phyloP scores from a whole-genome alignment of 352 stramenopile genomes.

The Paralagenidium karlingii region DNA sequence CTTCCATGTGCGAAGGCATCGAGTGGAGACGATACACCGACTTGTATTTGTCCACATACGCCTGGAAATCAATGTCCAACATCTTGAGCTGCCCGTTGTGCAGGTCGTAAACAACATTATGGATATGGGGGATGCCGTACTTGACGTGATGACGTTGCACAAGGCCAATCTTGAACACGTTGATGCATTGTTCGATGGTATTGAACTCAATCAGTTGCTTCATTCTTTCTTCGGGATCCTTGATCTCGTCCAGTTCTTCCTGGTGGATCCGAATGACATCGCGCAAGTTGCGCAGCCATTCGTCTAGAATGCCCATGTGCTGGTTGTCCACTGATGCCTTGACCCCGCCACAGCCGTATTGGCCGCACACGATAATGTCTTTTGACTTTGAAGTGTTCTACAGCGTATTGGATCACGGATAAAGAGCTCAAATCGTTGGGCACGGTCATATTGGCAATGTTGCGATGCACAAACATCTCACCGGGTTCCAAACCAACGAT shows the following conservation, averaged over 20 bases:
- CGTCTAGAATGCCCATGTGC: constrained; percentile 73
- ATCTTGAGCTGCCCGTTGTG: constrained; percentile 70
- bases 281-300: constrained; percentile 87
- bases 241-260: constrained; percentile 71
- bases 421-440: constrained; percentile 50
- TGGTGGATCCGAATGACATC: constrained; percentile 75
- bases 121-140: constrained; percentile 79
- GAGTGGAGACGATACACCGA: constrained; percentile 74
- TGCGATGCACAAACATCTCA: constrained; percentile 86
- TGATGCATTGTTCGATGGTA: constrained; percentile 84
- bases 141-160: constrained; percentile 81
- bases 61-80: constrained; percentile 70
- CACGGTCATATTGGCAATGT: constrained; percentile 70
- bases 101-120: constrained; percentile 79
- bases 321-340: constrained; percentile 67
- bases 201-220: constrained; percentile 79
- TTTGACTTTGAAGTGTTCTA: constrained; percentile 85
- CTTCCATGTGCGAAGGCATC: constrained; percentile 38
- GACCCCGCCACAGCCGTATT: constrained; percentile 87
- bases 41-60: constrained; percentile 62
- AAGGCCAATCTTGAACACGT: constrained; percentile 83
- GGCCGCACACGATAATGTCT: constrained; percentile 86
- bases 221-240: constrained; percentile 59
- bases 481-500: constrained; percentile 71
- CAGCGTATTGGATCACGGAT: constrained; percentile 57